phyloP scores from a whole-genome alignment of 2,329 filamentous ascomycete species.

The Neofusicoccum kwambonambiense region DNA sequence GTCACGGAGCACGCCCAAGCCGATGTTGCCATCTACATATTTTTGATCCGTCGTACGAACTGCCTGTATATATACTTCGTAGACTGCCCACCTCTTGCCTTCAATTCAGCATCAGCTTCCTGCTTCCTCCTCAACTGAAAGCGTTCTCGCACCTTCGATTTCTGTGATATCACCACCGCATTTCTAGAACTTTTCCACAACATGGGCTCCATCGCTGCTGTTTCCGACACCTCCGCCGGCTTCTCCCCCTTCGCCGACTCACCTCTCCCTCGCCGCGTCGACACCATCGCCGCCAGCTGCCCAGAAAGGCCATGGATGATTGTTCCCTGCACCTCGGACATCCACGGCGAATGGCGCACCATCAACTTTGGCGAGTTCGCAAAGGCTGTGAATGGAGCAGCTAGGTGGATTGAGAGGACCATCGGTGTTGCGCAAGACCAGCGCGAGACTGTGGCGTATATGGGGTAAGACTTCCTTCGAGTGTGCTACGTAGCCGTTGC shows the following conservation, averaged over 20 bases:
- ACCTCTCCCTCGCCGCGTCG: conserved; percentile 12
- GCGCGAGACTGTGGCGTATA: conserved; percentile 13
- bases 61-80: background rate
- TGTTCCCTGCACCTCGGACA: background rate
- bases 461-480: background rate
- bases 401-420: conserved; percentile 16
- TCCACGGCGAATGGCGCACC: conserved; percentile 9
- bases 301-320: conserved; percentile 12
- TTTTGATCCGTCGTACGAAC: background rate
- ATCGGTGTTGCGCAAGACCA: conserved; percentile 3
- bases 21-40: background rate
- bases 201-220: conserved; percentile 13
- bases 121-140: background rate
- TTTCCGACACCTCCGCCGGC: background rate
- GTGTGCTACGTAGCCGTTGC: background rate
- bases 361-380: conserved; percentile 15
- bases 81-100: background rate
- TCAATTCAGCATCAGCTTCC: background rate
- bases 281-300: conserved; percentile 13
- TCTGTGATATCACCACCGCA: background rate
- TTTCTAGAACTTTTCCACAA: background rate
- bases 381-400: background rate
- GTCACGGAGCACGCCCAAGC: background rate
- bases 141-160: background rate
- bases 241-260: conserved; percentile 12